These are phyloP conservation scores for Eucalyptus erythrocorys DNA, from an alignment of 345 rosid genomes.

Conservation along the genomic window DNA sequence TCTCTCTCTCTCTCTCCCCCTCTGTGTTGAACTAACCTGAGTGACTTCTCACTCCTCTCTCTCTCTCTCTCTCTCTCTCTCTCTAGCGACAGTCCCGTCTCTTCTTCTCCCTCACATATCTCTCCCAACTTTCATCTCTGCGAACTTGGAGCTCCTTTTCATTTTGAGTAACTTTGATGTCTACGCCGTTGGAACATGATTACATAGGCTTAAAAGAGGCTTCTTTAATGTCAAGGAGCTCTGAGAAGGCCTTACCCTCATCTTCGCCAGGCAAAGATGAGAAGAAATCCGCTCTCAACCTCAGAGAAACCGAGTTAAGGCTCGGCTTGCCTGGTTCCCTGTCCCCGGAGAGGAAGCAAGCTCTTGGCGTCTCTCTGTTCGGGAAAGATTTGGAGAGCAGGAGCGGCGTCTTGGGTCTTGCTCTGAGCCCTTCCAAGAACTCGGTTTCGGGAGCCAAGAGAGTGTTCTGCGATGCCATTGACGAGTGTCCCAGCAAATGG, in stretches of 20 bases:
- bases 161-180: conserved; percentile 17
- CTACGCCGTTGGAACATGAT: conserved; percentile 47
- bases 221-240: conserved; percentile 30
- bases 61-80: neutral
- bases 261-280: conserved; percentile 13
- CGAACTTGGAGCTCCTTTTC: neutral
- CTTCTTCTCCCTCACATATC: neutral
- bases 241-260: conserved; percentile 15
- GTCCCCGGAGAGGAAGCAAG: conserved; percentile 39
- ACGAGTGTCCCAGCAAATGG: conserved; percentile 26
- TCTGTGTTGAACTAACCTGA: neutral
- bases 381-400: conserved; percentile 31
- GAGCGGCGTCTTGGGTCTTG: conserved; percentile 7
- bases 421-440: conserved; percentile 19
- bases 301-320: conserved; percentile 58
- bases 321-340: conserved; percentile 63
- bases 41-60: neutral
- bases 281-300: conserved; percentile 14
- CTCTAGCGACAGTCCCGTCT: neutral
- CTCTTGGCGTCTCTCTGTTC: conserved; percentile 31
- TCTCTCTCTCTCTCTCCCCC: neutral
- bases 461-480: conserved; percentile 57
- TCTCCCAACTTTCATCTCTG: neutral
- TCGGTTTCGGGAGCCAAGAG: conserved; percentile 54
- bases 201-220: conserved; percentile 50